Percentiles rank a stretch among this genome's conserved stretches.
Conservation (phyloP, 202 grass and related monocot species). For the Panicum hallii region DNA sequence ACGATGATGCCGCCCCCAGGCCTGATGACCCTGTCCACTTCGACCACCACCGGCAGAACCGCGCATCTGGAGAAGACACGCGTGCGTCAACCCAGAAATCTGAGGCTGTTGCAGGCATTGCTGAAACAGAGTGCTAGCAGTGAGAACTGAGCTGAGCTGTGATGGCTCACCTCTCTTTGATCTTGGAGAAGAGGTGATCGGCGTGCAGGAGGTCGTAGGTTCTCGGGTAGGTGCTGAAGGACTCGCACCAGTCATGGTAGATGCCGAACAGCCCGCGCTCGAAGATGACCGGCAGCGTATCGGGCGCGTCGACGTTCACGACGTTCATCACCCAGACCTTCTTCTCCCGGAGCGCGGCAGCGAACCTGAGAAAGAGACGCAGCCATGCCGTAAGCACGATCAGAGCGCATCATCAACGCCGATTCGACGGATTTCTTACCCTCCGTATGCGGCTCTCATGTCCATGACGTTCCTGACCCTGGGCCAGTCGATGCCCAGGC, state of each 20-base stretch:
- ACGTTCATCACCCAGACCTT: slow-evolving; percentile 98
- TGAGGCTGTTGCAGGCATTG: neutral
- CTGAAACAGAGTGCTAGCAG: neutral
- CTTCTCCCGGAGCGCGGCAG: slow-evolving; percentile 72
- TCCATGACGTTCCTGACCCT: slow-evolving; percentile 98
- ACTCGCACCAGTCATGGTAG: slow-evolving; percentile 99
- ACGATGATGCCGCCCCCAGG: slow-evolving; percentile 83
- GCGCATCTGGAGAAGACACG: slow-evolving; percentile 57
- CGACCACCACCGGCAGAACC: slow-evolving; percentile 69
- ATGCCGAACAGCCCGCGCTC: slow-evolving; percentile 94
- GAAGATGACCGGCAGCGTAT: slow-evolving; percentile 92
- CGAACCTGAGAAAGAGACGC: slow-evolving; percentile 58
- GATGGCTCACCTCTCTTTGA: slow-evolving; percentile 71
- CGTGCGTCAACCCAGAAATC: neutral
- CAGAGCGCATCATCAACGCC: neutral
- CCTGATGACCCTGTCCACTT: slow-evolving; percentile 86
- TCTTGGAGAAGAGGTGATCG: slow-evolving; percentile 83
- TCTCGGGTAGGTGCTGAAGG: slow-evolving; percentile 97
- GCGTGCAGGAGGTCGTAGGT: slow-evolving; percentile 94
- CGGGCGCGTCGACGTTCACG: slow-evolving; percentile 76
- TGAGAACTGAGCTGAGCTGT: neutral
- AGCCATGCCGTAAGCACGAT: neutral
- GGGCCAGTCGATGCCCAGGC: slow-evolving; percentile 84
- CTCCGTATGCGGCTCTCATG: slow-evolving; percentile 94
- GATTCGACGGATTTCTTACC: slow-evolving; percentile 41